Percentiles rank a stretch among this genome's conserved stretches.
Evolutionary conservation across 306 rosid species (phyloP).

Genomic region (Boehmeria nivea): DNA sequence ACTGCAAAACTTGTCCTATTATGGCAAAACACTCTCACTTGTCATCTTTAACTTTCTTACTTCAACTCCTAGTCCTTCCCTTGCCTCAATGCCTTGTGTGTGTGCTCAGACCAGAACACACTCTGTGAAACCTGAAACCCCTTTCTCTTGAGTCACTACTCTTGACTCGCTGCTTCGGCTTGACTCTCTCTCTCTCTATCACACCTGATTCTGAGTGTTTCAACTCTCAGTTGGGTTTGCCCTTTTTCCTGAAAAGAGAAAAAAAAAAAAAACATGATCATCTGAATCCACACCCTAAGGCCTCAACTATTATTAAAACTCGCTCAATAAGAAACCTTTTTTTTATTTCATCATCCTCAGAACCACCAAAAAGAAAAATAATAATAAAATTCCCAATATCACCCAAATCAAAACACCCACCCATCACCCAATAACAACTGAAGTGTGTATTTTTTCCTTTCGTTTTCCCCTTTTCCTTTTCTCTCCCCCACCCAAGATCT

Average conservation of each 20-base stretch:
- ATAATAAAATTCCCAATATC: too few species aligned
- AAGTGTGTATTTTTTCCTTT: too few species aligned
- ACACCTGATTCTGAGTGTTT: too few species aligned
- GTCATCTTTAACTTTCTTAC: slow-evolving; percentile 11
- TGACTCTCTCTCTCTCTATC: slow-evolving; percentile 12
- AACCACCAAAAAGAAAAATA: neutral
- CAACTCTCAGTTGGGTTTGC: slow-evolving; percentile 19
- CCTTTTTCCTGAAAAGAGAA: slow-evolving; percentile 15
- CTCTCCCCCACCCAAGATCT: too few species aligned
- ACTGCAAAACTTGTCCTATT: slow-evolving; percentile 82
- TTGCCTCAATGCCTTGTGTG: too few species aligned
- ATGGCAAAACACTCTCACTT: slow-evolving; percentile 40
- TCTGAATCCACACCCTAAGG: slow-evolving; percentile 2
- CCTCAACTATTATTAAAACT: neutral
- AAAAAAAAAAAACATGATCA: slow-evolving; percentile 10
- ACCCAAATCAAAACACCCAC: too few species aligned
- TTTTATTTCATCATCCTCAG: too few species aligned
- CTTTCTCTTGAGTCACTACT: neutral
- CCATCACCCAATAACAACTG: too few species aligned
- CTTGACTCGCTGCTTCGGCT: slow-evolving; percentile 4
- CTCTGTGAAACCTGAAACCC: too few species aligned
- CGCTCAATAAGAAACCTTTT: neutral
- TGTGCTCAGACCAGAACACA: too few species aligned
- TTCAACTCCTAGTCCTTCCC: slow-evolving; percentile 33
- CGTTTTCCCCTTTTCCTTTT: too few species aligned